Percentiles rank a stretch among this genome's conserved stretches.
Conservation (phyloP, 2,329 filamentous ascomycete species). For the Fusarium staphyleae region DNA sequence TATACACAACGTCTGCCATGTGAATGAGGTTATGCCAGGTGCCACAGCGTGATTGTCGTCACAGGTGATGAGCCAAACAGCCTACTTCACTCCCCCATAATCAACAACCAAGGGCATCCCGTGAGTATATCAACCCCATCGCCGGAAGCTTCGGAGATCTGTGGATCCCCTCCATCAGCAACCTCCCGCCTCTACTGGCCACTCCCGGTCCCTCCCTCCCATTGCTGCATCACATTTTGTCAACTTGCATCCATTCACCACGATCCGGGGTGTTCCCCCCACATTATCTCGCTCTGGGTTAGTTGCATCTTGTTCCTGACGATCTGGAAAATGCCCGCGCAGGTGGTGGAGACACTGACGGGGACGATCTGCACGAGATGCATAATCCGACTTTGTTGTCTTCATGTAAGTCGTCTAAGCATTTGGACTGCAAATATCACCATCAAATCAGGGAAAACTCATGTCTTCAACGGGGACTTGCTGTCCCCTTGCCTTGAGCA, state of each 20-base stretch:
- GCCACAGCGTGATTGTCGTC: no score
- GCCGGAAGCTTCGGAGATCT: constrained; percentile 34
- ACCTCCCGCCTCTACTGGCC: constrained; percentile 13
- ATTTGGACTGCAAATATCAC: no score
- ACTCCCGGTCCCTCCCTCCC: constrained; percentile 6
- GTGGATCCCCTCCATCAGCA: constrained; percentile 33
- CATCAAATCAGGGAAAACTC: no score
- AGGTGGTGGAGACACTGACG: constrained; percentile 4
- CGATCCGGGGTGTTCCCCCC: constrained; percentile 16
- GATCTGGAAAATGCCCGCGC: constrained; percentile 17
- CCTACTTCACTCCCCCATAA: no score
- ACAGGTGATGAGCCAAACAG: no score
- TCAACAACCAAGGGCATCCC: no score
- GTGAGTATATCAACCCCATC: not conserved
- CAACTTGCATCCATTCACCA: constrained; percentile 25
- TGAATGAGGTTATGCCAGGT: no score
- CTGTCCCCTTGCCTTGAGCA: not conserved
- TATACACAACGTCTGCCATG: no score
- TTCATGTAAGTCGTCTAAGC: no score
- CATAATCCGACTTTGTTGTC: constrained; percentile 1
- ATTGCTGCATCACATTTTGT: constrained; percentile 22
- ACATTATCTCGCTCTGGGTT: constrained; percentile 8
- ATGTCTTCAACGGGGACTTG: no score
- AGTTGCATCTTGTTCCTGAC: constrained; percentile 32
- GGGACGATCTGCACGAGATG: not conserved